Base-by-base conservation (phyloP, 768 basidiomycete genomes). In the Cyclocybe aegerita region DNA sequence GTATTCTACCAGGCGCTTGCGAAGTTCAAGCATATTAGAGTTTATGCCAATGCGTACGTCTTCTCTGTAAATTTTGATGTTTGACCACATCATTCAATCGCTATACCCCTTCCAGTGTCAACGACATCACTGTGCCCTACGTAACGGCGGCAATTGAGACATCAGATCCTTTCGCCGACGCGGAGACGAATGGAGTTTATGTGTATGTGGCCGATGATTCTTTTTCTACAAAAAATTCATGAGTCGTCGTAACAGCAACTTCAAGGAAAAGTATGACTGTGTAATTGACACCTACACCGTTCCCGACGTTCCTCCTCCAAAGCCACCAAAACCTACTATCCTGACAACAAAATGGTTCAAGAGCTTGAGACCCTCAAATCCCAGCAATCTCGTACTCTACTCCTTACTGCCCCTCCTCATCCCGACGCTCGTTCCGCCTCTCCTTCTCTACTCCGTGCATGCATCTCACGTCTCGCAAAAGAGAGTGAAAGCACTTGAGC, bases 111-210 rank as follows among this genome's bases (percentile, higher is more conserved):
- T 23, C 23, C 23, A 87, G 85, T 2, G 66, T 90, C 11, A 83
- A 86, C 58, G 93, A 95, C 58, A 49, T 71, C 2, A 92, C 92
- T 0, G 93, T 96, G 2, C 90, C 93, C 0, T 95, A 88, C 60
- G 70, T 87, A 11, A 92, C 90, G 1, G 81, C 88, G 6, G 82
- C 83, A 7, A 86, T 93, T 31, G 86, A 90, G 52, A 65, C 71
- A 0, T 67, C 77, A 53, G 88, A 95, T 65, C 76, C 81, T 0
- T 93, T 92, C 63, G 69, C 72, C 9, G 75, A 80, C 10, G 70
- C 80, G 53, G 66, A 71, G 15, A 69, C 63, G 1, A 85, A 75
- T 50, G 88, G 86, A 1, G 68, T 93, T 16, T 64, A 83, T 58
- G 65, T 92, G 85, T 87, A 65, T 15, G 80, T 62, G 1, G 35